A percentile compares a stretch with the other conserved stretches of the same genome.
Evolutionary conservation across 345 rosid species (phyloP).

Genomic region (Eucalyptus sp.): DNA sequence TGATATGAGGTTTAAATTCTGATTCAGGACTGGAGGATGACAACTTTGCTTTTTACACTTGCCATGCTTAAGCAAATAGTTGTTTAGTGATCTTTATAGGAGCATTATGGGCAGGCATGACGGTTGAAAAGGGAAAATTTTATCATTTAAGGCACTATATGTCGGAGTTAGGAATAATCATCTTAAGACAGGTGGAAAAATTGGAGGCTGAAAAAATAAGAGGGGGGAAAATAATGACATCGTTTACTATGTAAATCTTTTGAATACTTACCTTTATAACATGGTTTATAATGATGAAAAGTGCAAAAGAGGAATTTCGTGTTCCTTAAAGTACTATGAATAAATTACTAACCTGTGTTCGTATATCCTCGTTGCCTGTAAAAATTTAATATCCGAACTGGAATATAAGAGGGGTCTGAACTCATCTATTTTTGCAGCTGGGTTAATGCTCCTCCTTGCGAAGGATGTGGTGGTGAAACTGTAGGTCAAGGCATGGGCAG

Average conservation of each 20-base stretch:
- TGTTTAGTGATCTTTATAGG: background rate
- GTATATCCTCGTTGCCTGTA: background rate
- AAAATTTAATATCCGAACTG: background rate
- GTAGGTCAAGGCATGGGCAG: slow-evolving; percentile 44
- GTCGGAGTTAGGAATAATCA: background rate
- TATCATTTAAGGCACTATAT: background rate
- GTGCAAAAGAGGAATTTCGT: background rate
- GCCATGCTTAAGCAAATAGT: background rate
- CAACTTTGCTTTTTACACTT: background rate
- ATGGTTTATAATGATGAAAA: background rate
- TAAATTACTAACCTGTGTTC: background rate
- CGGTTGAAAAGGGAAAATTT: background rate
- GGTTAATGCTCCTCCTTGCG: slow-evolving; percentile 88
- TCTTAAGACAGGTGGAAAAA: background rate
- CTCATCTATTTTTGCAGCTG: slow-evolving; percentile 33
- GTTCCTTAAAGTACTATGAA: background rate
- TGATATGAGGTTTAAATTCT: background rate
- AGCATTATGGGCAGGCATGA: background rate
- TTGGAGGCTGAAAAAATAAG: background rate
- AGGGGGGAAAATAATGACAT: background rate
- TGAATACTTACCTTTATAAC: background rate
- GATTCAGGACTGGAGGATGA: background rate
- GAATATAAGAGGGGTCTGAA: background rate
- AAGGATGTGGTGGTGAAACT: slow-evolving; percentile 60
- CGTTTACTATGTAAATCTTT: background rate